Evolutionary conservation across 305 asterid species (phyloP), one percentile per base, ranked within the genome.

Genomic region (Plantago lanceolata): DNA sequence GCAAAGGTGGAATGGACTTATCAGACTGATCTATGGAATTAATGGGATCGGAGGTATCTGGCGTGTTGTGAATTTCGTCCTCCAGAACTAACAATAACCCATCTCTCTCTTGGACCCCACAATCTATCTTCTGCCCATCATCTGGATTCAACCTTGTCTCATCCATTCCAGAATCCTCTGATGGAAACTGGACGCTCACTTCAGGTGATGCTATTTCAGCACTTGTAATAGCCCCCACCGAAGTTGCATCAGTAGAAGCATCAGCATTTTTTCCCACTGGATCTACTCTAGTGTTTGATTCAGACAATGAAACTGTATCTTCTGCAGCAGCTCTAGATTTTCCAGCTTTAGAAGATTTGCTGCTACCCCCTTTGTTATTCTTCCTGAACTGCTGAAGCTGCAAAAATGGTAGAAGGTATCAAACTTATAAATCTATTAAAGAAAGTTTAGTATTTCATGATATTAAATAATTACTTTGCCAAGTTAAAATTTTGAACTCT

Each of bases 371-470:
- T 26, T 55, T 55, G 60, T 91, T 92, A 85, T 89, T 89, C 83
- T 93, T 87, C 77, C 99, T 81, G 75, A 71, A 93, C 76, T 93
- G 97, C 73, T 93, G 96, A 72, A 93, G 95, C 99, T 93, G 60
- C 19, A 86, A 74, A 57, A 60, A 69, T 21, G 31, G 56, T 24
- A 61, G 24, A 49, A 61, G 49, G 26, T 29, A 48, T 68, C 57
- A 62, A 64, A 68, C 64, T 57, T 29, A 63, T 19, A 57, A n/a
- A 48, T 24, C 14, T 52, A 59, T 21, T 48, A 31, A 61, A 4
- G 1, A 26, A n/a, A n/a, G n/a, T n/a, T n/a, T n/a, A n/a, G n/a
- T n/a, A n/a, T n/a, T n/a, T n/a, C n/a, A n/a, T n/a, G 1, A 3
- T 37, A 37, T 8, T 37, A 37, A 14, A 37, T 8, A 5, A 35